Conservation (phyloP, 139 green algal genomes). For the Chlamydomonas incerta region DNA sequence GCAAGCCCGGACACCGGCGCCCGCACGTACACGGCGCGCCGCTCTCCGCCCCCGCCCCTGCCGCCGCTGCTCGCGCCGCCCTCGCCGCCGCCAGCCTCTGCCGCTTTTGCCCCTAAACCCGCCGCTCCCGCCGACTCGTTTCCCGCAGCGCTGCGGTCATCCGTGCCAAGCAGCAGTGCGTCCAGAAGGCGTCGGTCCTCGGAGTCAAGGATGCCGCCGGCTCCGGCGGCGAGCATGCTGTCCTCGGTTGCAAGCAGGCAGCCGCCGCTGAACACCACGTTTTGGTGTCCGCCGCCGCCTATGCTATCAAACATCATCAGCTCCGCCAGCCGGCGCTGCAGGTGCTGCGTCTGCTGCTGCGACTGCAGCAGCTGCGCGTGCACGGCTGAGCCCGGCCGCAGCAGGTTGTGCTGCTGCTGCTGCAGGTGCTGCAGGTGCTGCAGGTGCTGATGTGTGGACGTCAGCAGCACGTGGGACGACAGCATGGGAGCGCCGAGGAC, state of each 20-base stretch:
- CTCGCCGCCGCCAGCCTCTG: not conserved
- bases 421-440: too few species aligned
- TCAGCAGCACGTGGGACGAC: too few species aligned
- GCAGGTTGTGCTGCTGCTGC: too few species aligned
- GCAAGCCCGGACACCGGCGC: too few species aligned
- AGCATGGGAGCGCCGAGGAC: too few species aligned
- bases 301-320: too few species aligned
- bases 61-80: not conserved
- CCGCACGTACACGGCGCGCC: too few species aligned
- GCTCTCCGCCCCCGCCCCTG: not conserved
- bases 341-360: too few species aligned
- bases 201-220: not conserved
- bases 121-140: not conserved
- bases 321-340: too few species aligned
- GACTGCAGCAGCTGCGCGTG: too few species aligned
- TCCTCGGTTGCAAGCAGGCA: not conserved
- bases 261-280: not conserved
- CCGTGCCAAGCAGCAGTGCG: not conserved
- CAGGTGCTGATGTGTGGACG: too few species aligned
- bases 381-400: too few species aligned
- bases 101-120: not conserved
- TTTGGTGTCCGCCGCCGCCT: not conserved
- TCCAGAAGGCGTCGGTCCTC: constrained; percentile 7
- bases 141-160: not conserved
- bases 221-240: not conserved